Conservation (phyloP, 2,329 filamentous ascomycete genomes). For the Elsinoe ampelina region DNA sequence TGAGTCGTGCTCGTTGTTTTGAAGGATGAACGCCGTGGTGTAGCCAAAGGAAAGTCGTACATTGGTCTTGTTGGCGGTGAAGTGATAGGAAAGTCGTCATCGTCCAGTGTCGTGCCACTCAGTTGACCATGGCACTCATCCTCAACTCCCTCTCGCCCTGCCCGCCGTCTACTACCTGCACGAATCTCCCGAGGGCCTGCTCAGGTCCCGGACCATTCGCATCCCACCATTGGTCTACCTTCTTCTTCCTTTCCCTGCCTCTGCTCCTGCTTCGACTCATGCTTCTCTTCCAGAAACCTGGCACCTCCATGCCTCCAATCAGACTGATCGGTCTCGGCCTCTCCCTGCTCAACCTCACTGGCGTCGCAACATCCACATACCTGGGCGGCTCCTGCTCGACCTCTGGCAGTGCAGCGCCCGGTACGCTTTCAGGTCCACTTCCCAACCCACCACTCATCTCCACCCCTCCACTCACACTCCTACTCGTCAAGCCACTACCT, state of each 20-base stretch:
- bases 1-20: not conserved
- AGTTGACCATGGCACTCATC: constrained; percentile 7
- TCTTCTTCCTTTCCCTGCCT: not conserved
- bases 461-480: not conserved
- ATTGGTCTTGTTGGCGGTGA: not conserved
- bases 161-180: not conserved
- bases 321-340: constrained; percentile 3
- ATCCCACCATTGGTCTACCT: constrained; percentile 9
- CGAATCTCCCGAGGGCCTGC: not conserved
- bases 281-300: not conserved
- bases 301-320: not conserved
- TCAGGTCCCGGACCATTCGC: not conserved
- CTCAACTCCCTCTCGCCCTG: constrained; percentile 5
- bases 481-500: not conserved
- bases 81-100: not conserved
- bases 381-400: not conserved
- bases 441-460: constrained; percentile 2
- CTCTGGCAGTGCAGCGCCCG: not conserved
- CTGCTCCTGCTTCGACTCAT: not conserved
- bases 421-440: not conserved
- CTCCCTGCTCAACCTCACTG: constrained; percentile 1
- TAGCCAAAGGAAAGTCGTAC: not conserved
- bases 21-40: not conserved
- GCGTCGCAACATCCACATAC: constrained; percentile 8
- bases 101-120: not conserved